A percentile compares a stretch with the other conserved stretches of the same genome.
Conservation (phyloP, 148 eudicot species). For the Dysphania ambrosioides region DNA sequence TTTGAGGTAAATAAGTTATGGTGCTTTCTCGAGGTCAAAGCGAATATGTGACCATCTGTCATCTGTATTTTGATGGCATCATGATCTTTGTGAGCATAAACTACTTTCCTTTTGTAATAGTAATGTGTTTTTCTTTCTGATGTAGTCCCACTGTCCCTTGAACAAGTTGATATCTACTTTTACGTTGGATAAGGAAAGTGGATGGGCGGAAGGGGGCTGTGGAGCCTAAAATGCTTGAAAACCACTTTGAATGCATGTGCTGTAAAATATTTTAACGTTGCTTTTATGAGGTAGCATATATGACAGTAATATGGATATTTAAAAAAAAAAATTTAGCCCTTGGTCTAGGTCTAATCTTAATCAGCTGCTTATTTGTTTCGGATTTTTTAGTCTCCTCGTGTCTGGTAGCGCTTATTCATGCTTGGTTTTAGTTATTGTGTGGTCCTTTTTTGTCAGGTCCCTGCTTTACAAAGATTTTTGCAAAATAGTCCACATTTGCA, state of each 20-base stretch:
- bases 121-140: background rate
- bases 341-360: background rate
- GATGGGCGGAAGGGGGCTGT: too few species aligned
- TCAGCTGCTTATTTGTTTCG: background rate
- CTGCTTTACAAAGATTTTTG: slow-evolving; percentile 90
- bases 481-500: slow-evolving; percentile 80
- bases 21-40: slow-evolving; percentile 1
- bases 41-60: background rate
- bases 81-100: background rate
- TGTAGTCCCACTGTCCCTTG: background rate
- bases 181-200: background rate
- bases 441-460: slow-evolving; percentile 52
- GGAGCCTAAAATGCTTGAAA: too few species aligned
- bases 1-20: slow-evolving; percentile 60
- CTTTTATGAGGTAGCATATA: background rate
- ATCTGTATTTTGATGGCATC: background rate
- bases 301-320: background rate
- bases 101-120: background rate
- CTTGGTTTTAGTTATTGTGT: background rate
- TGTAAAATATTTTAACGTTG: too few species aligned
- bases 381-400: background rate
- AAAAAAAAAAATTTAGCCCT: background rate
- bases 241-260: too few species aligned
- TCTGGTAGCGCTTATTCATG: background rate
- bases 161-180: background rate